These are phyloP conservation scores for Didymella sp. DNA, from an alignment of 2,329 filamentous ascomycete genomes.

Conservation along the genomic window DNA sequence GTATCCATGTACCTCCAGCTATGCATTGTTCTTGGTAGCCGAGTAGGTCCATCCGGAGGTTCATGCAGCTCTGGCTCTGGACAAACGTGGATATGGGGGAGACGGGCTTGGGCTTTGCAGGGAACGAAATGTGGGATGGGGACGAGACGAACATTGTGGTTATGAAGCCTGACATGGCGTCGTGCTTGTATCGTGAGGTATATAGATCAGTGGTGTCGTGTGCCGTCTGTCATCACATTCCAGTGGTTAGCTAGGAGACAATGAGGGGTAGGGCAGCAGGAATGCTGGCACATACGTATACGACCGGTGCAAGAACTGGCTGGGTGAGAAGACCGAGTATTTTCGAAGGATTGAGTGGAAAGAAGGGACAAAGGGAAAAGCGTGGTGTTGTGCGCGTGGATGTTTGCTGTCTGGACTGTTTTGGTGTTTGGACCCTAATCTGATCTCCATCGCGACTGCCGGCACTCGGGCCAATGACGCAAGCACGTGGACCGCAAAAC, in stretches of 20 bases:
- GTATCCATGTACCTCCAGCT: conserved; percentile 19
- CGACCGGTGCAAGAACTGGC: neutral
- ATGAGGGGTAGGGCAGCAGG: conserved; percentile 19
- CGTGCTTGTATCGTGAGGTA: conserved; percentile 24
- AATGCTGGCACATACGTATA: conserved; percentile 30
- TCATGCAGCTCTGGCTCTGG: conserved; percentile 52
- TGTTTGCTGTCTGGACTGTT: conserved; percentile 16
- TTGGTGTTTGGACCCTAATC: conserved; percentile 22
- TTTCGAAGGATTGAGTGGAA: neutral
- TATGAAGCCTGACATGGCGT: conserved; percentile 75
- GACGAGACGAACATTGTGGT: conserved; percentile 75
- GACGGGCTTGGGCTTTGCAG: conserved; percentile 47
- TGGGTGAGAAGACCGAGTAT: neutral
- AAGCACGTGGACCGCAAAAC: conserved; percentile 17
- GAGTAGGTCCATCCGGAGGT: conserved; percentile 26
- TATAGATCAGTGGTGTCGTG: conserved; percentile 29
- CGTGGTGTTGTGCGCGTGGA: conserved; percentile 11
- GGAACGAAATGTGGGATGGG: conserved; percentile 41
- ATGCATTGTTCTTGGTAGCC: conserved; percentile 23
- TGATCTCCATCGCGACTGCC: conserved; percentile 22
- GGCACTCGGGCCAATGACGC: conserved; percentile 23
- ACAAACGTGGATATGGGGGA: conserved; percentile 54
- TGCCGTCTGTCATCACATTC: conserved; percentile 39
- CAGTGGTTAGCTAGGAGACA: conserved; percentile 44
- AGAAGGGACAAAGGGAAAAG: conserved; percentile 5